A percentile compares a stretch with the other conserved stretches of the same genome.
Conservation (phyloP, 2,329 filamentous ascomycete species). For the Aspergillus piperis region DNA sequence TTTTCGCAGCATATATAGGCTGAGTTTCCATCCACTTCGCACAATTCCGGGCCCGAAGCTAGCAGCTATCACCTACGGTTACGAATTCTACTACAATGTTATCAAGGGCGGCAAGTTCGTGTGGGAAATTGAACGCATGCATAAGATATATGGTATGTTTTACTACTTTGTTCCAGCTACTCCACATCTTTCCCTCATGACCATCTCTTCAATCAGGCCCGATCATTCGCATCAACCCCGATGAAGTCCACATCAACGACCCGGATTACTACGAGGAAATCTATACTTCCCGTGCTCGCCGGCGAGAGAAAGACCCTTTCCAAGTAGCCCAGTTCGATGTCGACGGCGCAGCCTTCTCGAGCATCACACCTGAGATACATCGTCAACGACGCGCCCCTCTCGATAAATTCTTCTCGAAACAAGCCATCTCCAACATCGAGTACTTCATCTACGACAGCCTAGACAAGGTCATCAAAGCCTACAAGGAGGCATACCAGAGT, state of each 20-base stretch:
- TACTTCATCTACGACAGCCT: slow-evolving; percentile 17
- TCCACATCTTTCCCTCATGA: too few relatives aligned
- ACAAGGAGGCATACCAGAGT: slow-evolving; percentile 12
- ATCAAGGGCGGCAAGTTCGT: neutral
- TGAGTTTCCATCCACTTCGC: neutral
- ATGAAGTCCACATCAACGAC: slow-evolving; percentile 39
- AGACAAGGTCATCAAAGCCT: slow-evolving; percentile 17
- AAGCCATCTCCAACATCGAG: slow-evolving; percentile 17
- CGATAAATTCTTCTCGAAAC: slow-evolving; percentile 28
- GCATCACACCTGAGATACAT: slow-evolving; percentile 21
- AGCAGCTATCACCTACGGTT: neutral
- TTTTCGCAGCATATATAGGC: neutral
- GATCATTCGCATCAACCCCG: slow-evolving; percentile 37
- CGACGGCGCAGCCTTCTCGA: slow-evolving; percentile 18
- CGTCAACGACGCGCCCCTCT: slow-evolving; percentile 23
- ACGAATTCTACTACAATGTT: slow-evolving; percentile 1
- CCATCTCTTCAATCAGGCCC: slow-evolving; percentile 25
- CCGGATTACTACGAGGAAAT: slow-evolving; percentile 36
- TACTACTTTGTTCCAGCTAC: too few relatives aligned
- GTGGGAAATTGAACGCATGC: neutral
- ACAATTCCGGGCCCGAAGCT: slow-evolving; percentile 2
- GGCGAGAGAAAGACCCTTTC: slow-evolving; percentile 30
- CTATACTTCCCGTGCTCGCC: slow-evolving; percentile 29
- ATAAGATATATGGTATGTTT: neutral
- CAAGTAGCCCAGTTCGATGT: slow-evolving; percentile 19